phyloP scores from a whole-genome alignment of 495 filamentous ascomycete species.

The Neurospora sp. region DNA sequence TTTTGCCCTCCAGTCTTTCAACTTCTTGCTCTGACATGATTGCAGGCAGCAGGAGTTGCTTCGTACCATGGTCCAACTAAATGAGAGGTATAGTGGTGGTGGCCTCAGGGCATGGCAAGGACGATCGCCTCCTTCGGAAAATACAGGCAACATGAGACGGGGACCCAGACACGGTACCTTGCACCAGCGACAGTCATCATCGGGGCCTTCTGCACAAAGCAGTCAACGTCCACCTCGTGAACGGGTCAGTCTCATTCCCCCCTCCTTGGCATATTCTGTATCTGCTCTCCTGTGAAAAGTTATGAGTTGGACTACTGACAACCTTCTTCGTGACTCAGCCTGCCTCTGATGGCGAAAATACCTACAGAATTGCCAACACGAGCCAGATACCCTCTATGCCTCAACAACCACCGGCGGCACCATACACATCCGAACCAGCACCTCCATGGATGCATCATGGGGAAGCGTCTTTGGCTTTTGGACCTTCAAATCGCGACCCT shows the following conservation, averaged over 20 bases:
- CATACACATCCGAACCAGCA: background rate
- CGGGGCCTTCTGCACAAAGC: background rate
- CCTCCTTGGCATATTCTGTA: background rate
- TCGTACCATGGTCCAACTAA: constrained; percentile 3
- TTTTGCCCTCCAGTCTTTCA: background rate
- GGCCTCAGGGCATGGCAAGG: constrained; percentile 9
- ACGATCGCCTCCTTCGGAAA: constrained; percentile 28
- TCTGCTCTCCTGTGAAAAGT: background rate
- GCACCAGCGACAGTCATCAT: constrained; percentile 6
- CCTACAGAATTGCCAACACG: background rate
- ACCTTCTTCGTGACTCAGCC: background rate
- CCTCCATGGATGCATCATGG: background rate
- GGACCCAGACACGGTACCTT: constrained; percentile 26
- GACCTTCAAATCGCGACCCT: background rate
- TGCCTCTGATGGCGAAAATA: background rate
- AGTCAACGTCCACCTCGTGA: background rate
- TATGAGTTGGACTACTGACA: background rate
- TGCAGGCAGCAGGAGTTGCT: constrained; percentile 2
- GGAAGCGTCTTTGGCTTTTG: background rate
- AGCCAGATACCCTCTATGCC: background rate
- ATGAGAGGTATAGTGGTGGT: background rate
- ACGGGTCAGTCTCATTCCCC: background rate
- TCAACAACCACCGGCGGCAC: background rate
- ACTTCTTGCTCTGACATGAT: background rate
- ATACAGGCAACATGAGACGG: constrained; percentile 25